phyloP scores from a whole-genome alignment of 2,329 filamentous ascomycete genomes.

The Tothia fuscella region DNA sequence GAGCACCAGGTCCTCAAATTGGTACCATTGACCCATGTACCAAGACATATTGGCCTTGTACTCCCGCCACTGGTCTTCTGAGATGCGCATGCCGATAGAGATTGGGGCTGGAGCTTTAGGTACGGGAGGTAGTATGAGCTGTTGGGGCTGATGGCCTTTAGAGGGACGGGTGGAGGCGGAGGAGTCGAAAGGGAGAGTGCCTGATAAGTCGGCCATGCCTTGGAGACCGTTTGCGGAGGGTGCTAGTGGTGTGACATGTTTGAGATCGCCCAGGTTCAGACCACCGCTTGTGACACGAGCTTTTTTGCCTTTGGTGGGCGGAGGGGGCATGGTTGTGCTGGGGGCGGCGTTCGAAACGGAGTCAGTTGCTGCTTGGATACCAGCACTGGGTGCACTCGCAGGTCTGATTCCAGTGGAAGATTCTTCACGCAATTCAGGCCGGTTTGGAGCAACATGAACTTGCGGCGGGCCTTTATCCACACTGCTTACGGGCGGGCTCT shows the following conservation, averaged over 20 bases:
- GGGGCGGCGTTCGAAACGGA: slow-evolving; percentile 8
- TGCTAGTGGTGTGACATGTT: slow-evolving; percentile 37
- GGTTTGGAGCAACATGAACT: slow-evolving; percentile 1
- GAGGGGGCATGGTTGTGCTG: slow-evolving; percentile 5
- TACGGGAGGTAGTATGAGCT: slow-evolving; percentile 34
- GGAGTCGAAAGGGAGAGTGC: slow-evolving; percentile 47
- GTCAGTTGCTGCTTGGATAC: background rate
- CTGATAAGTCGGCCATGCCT: slow-evolving; percentile 31
- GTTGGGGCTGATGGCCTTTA: background rate
- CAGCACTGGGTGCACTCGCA: background rate
- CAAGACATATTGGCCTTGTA: slow-evolving; percentile 41
- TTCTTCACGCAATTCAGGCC: slow-evolving; percentile 8
- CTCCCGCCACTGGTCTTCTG: slow-evolving; percentile 27
- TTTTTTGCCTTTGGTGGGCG: slow-evolving; percentile 2
- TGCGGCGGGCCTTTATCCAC: slow-evolving; percentile 7
- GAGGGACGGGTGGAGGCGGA: slow-evolving; percentile 16
- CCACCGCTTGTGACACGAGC: slow-evolving; percentile 1
- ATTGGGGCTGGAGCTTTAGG: slow-evolving; percentile 35
- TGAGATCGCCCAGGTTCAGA: slow-evolving; percentile 34
- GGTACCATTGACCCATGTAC: slow-evolving; percentile 46
- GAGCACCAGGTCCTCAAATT: slow-evolving; percentile 43
- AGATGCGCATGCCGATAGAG: background rate
- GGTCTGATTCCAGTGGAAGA: background rate
- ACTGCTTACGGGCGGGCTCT: background rate
- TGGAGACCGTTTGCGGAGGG: slow-evolving; percentile 25